Conservation (phyloP, 495 filamentous ascomycete genomes). For the Echria macrotheca region DNA sequence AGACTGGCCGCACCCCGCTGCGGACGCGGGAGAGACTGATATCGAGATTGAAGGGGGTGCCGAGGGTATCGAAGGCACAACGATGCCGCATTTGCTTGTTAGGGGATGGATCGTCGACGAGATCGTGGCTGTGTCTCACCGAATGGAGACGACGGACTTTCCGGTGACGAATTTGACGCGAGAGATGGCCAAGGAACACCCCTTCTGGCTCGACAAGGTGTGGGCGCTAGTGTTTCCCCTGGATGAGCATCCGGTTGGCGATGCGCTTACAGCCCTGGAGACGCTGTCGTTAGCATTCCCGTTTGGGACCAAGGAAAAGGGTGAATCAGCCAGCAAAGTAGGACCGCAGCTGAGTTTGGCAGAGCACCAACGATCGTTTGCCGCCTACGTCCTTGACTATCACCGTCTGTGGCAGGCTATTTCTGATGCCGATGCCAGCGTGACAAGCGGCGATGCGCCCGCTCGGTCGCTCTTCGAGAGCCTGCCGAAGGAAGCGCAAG, state of each 20-base stretch:
- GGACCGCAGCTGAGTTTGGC: conserved; percentile 8
- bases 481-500: conserved; percentile 9
- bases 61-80: neutral
- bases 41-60: conserved; percentile 6
- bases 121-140: conserved; percentile 9
- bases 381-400: conserved; percentile 16
- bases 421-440: neutral
- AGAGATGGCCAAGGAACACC: conserved; percentile 12
- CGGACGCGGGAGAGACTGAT: neutral
- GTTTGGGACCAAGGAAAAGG: conserved; percentile 9
- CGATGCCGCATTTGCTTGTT: conserved; percentile 12
- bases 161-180: conserved; percentile 14
- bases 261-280: conserved; percentile 10
- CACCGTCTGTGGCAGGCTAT: conserved; percentile 5
- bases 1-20: conserved; percentile 1
- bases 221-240: conserved; percentile 9
- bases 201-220: conserved; percentile 17
- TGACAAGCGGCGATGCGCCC: neutral
- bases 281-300: conserved; percentile 14
- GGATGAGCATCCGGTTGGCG: neutral
- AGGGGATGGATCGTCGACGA: conserved; percentile 16
- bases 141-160: conserved; percentile 19
- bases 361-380: conserved; percentile 14
- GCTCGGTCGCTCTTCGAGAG: conserved; percentile 9
- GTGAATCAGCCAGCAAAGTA: neutral